Conservation (phyloP, 371 early-diverging fungal genomes). For the Gilbertella persicaria region DNA sequence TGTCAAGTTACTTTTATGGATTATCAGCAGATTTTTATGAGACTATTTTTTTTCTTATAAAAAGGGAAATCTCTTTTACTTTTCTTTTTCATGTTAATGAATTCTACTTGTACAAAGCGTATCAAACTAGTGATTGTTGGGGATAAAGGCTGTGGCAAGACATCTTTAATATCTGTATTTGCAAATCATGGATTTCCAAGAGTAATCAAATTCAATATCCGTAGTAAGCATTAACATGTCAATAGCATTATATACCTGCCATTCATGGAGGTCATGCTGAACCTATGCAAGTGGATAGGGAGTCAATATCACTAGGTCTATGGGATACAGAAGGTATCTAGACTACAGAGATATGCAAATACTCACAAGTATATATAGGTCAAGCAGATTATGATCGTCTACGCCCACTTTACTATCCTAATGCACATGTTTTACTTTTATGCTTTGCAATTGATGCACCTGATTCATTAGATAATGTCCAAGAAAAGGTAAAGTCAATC, state of each 20-base stretch:
- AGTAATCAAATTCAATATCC: slow-evolving; percentile 19
- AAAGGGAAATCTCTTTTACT: too few species aligned
- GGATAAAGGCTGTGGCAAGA: slow-evolving; percentile 79
- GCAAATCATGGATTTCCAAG: slow-evolving; percentile 43
- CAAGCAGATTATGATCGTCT: slow-evolving; percentile 46
- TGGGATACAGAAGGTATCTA: slow-evolving; percentile 75
- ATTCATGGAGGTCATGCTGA: slow-evolving; percentile 69
- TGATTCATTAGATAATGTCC: slow-evolving; percentile 61
- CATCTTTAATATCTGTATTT: slow-evolving; percentile 45
- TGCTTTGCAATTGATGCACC: slow-evolving; percentile 61
- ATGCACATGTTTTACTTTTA: slow-evolving; percentile 52
- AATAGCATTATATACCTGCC: slow-evolving; percentile 62
- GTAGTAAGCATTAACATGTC: too few species aligned
- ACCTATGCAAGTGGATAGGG: slow-evolving; percentile 59
- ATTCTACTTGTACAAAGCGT: too few species aligned
- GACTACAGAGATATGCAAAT: not conserved
- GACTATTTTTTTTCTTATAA: too few species aligned
- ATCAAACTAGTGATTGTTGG: slow-evolving; percentile 76
- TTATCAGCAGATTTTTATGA: too few species aligned
- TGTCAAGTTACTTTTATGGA: too few species aligned
- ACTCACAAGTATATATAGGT: slow-evolving; percentile 30
- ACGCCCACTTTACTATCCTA: slow-evolving; percentile 53
- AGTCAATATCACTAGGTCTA: slow-evolving; percentile 57
- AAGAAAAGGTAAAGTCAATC: slow-evolving; percentile 52
- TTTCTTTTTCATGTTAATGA: too few species aligned